phyloP scores from a whole-genome alignment of 2,329 filamentous ascomycete species.

The Aspergillus sp. region DNA sequence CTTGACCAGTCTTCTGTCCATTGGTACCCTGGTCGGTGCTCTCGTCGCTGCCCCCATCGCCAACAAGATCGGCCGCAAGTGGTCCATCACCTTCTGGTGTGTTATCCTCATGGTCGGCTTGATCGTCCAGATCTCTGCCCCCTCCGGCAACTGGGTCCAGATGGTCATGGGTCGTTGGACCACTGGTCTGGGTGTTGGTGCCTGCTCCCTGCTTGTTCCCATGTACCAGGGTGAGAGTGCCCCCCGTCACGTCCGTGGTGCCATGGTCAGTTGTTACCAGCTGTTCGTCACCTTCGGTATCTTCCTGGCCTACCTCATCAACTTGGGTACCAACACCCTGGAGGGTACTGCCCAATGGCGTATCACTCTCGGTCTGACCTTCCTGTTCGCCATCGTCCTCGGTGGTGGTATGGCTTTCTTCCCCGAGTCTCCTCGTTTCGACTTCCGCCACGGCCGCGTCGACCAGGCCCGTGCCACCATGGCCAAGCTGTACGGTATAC shows the following conservation, averaged over 20 bases:
- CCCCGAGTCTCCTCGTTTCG: slow-evolving; percentile 60
- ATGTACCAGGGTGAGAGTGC: slow-evolving; percentile 52
- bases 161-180: slow-evolving; percentile 47
- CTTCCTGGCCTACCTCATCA: slow-evolving; percentile 50
- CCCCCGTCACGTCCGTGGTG: slow-evolving; percentile 50
- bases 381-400: slow-evolving; percentile 59
- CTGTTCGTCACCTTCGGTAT: slow-evolving; percentile 53
- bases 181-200: slow-evolving; percentile 49
- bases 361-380: slow-evolving; percentile 58
- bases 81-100: slow-evolving; percentile 46
- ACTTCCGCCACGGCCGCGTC: slow-evolving; percentile 57
- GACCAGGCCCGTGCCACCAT: slow-evolving; percentile 56
- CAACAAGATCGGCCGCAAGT: slow-evolving; percentile 46
- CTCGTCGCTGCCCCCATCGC: slow-evolving; percentile 45
- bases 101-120: slow-evolving; percentile 45
- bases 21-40: slow-evolving; percentile 48
- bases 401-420: slow-evolving; percentile 59
- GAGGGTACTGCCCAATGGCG: slow-evolving; percentile 51
- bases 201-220: slow-evolving; percentile 47
- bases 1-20: slow-evolving; percentile 46
- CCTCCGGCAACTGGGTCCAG: slow-evolving; percentile 43
- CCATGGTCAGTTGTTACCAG: slow-evolving; percentile 51
- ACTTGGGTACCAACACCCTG: slow-evolving; percentile 45
- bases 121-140: slow-evolving; percentile 47
- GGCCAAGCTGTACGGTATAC: slow-evolving; percentile 57